phyloP scores from a whole-genome alignment of 805 yeast species.

The Kodamaea kakaduensis region DNA sequence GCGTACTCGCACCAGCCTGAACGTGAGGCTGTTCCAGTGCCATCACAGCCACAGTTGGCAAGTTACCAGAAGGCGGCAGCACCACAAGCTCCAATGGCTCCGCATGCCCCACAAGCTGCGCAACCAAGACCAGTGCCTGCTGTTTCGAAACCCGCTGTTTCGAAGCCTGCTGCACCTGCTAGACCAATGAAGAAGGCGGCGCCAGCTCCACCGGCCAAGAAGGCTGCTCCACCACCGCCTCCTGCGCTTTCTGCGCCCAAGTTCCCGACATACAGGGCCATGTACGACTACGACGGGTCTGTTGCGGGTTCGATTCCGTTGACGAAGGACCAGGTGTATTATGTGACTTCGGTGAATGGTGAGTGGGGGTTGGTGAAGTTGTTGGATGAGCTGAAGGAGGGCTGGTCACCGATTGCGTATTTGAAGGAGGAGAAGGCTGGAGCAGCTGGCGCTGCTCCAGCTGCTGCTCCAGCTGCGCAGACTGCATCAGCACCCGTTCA shows the following conservation, averaged over 20 bases:
- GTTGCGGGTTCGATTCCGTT: conserved; percentile 80
- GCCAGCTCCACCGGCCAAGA: conserved; percentile 60
- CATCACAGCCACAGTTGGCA: conserved; percentile 13
- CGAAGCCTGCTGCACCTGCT: conserved; percentile 19
- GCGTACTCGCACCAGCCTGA: conserved; percentile 21
- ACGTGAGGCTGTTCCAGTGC: conserved; percentile 21
- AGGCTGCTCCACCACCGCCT: conserved; percentile 60
- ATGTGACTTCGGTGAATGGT: conserved; percentile 67
- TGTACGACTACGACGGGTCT: conserved; percentile 84
- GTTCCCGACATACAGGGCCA: conserved; percentile 76
- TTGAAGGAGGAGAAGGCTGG: conserved; percentile 59
- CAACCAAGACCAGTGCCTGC: too few relatives aligned
- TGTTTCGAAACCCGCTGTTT: conserved; percentile 16
- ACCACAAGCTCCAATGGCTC: not conserved
- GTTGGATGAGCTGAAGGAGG: conserved; percentile 72
- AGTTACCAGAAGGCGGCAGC: not conserved
- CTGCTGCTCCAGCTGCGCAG: conserved; percentile 34
- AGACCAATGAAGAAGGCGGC: conserved; percentile 36
- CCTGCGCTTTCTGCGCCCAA: conserved; percentile 48
- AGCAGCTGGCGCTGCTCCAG: conserved; percentile 15
- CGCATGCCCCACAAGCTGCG: conserved; percentile 3
- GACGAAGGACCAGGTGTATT: conserved; percentile 69
- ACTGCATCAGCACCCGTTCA: conserved; percentile 24
- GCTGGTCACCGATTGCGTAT: conserved; percentile 98
- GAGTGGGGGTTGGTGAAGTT: conserved; percentile 94